Base-by-base conservation (phyloP, 1,284 basidiomycete species). In the Ceratobasidium theobromae region DNA sequence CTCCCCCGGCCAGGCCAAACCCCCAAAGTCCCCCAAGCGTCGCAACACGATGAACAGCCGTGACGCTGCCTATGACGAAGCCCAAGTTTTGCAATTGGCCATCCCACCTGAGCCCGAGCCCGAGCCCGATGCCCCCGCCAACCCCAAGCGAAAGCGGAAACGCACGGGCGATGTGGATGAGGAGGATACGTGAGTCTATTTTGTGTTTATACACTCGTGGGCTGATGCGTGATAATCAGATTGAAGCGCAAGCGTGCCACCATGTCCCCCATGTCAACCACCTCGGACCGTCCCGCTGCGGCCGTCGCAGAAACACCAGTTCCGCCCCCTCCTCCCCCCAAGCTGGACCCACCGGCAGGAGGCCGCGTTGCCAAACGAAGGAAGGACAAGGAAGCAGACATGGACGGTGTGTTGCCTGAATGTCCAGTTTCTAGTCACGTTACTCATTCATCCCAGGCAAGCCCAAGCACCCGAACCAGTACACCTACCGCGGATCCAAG, bases 41-140 rank as follows among this genome's bases (percentile, higher is more conserved):
- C 82, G 95, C 68, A 94, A 92, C 72, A 98, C 96, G 65, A 97
- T 99, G 94, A 99, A 98, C 76, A 95, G 92, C 73, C 82, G 95
- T 67, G 95, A 97, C 74, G 91, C 95, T 5, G 92, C 90, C 2
- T 97, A 96, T 75, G 94, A 97, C 74, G 92, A 95, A 75, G 90
- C 87, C 69, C 57, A 60, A 30, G 78, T 82, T 49, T 78, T 45
- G 5, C 40, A 43, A 25, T 25, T 53, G 12, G 71, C 74, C 1
- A 72, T 71, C 30, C 70, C 73, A 28, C 71, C 74, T n/a, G 71
- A 28, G n/a, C 72, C 73, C 25, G 71, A 71, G 52, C 74, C 74
- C 16, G 70, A 72, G 30, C 71, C 71, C 71, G 72, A 73, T 11
- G 71, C 67, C 23, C 45, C 41, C 16, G 46, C 55, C 23, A 57